Evolutionary conservation across 2,329 filamentous ascomycete species (phyloP), one percentile per base, ranked within the genome.

Genomic region (Elsinoe perseae): DNA sequence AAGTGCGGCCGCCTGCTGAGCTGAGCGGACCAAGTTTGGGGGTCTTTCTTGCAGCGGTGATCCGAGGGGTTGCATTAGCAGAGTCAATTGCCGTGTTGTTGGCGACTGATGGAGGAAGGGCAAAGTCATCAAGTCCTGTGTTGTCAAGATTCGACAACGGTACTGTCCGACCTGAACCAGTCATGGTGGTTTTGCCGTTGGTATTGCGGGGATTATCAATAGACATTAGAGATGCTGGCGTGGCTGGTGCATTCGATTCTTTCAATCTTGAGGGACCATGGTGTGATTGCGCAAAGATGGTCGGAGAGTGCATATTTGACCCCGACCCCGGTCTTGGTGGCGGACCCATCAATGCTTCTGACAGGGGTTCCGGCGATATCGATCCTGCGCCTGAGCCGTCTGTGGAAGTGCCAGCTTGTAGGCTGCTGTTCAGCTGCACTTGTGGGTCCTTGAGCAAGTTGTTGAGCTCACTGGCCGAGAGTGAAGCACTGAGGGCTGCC

Each of bases 211-310:
- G 54, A 40, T 58, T 55, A 18, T 55, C 66, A 20, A 73, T 66
- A 38, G 71, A 70, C 87, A 96, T 95, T 58, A 95, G 73, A 5
- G 90, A 95, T 7, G 91, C 89, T 0, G 90, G 90, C 0, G 90
- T 95, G 1, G 89, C 90, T 9, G 88, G 87, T 54, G 83, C 72
- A 14, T 44, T 46, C 6, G n/a, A 21, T 5, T 52, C 28, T 27
- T 25, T 43, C n/a, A 38, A 57, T 42, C 4, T 50, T 32, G 14
- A 38, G 42, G 48, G 59, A 20, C 34, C 54, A 46, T 25, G 59
- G 32, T 48, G 59, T 56, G 14, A 75, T 63, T 84, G 80, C 4
- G 83, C 78, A 53, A 75, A 73, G 18, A 89, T 80, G 58, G 83
- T 83, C 8, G 87, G 85, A 2, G 86, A 90, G 56, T 82, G 81